Evolutionary conservation across 495 filamentous ascomycete species (phyloP), one percentile per base, ranked within the genome.

Genomic region (Hyaloscypha hepaticicola): DNA sequence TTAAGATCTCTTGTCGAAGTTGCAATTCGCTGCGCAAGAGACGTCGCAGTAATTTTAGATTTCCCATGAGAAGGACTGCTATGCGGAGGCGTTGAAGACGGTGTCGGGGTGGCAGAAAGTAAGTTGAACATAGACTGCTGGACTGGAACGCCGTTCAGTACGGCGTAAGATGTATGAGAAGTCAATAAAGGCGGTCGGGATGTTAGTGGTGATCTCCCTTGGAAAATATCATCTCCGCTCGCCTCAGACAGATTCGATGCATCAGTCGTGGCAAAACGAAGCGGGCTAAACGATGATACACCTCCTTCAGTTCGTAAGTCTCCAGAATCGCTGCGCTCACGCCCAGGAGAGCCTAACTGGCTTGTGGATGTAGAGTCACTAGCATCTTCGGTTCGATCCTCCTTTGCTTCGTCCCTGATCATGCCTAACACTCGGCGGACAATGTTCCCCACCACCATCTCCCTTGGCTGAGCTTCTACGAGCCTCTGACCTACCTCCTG

Each of bases 361-460:
- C 65, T 67, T 38, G 61, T 70, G 22, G 68, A 60, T 8, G 65
- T 64, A 7, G 70, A 59, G 55, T 72, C 70, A 63, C 78, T 78
- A 11, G 78, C 77, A 61, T 90, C 90, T 45, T 80, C 88, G 53
- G 88, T 91, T 51, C 88, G 79, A 59, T 92, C 89, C 69, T 94
- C 92, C 57, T 91, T 86, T 34, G 88, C 88, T 71, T 97, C 94
- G 72, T 97, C 94, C 26, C 95, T 86, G 67, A 99, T 92, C 56
- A 98, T 81, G 41, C 91, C 92, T 24, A 99, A 78, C 21, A 97
- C 89, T 61, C 95, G 88, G 60, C 94, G 83, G 31, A 96, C 90
- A 69, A 98, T 90, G 69, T 98, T 99, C 53, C 94, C 94, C 26
- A 97, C 92, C 3, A 90, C 91, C 70, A 96, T 86, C 77, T 97